phyloP scores from a whole-genome alignment of 176 grass and related monocot genomes.

The Ensete ventricosum region DNA sequence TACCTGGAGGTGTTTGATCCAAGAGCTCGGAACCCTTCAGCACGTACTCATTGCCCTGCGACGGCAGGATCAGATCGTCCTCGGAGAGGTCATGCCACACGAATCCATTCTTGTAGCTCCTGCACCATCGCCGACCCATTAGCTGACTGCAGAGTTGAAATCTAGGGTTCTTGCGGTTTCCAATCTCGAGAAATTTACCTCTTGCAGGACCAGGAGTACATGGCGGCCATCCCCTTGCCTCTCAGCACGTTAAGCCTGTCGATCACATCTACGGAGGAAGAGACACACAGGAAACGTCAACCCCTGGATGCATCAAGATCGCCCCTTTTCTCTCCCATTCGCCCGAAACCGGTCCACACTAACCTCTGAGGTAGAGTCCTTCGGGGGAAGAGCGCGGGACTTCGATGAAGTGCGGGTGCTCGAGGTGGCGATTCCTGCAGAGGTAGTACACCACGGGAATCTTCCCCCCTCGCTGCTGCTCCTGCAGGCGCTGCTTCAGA shows the following conservation, averaged over 20 bases:
- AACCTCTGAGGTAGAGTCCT: slow-evolving; percentile 89
- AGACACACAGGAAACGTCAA: neutral
- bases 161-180: neutral
- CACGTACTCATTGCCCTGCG: slow-evolving; percentile 22
- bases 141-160: neutral
- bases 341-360: neutral
- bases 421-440: slow-evolving; percentile 69
- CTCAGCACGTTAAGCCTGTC: slow-evolving; percentile 79
- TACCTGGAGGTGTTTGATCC: slow-evolving; percentile 26
- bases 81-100: slow-evolving; percentile 28
- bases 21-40: slow-evolving; percentile 26
- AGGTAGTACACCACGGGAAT: slow-evolving; percentile 95
- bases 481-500: slow-evolving; percentile 43
- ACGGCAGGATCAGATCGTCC: slow-evolving; percentile 24
- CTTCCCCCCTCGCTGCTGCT: slow-evolving; percentile 34
- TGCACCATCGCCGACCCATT: neutral
- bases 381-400: slow-evolving; percentile 68
- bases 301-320: neutral
- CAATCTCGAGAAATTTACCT: slow-evolving; percentile 33
- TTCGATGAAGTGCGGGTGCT: slow-evolving; percentile 98
- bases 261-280: slow-evolving; percentile 57
- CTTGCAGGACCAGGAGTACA: slow-evolving; percentile 99
- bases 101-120: slow-evolving; percentile 31
- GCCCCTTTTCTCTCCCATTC: neutral
- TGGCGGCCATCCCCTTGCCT: slow-evolving; percentile 69